Evolutionary conservation across 306 rosid genomes (phyloP).

Genomic region (Pterocarpus santalinus): DNA sequence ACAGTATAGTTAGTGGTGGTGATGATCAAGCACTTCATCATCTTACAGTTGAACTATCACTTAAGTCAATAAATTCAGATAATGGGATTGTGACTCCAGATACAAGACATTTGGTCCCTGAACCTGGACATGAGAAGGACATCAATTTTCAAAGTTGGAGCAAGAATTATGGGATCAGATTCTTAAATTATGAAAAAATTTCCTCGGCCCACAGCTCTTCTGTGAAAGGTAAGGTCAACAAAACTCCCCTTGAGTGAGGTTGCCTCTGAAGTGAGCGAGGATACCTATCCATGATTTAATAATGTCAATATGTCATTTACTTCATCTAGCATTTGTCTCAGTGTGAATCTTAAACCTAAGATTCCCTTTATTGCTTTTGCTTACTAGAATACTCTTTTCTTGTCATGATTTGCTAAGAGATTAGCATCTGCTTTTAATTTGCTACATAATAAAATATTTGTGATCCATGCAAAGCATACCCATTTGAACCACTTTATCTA

Average conservation of each 20-base stretch:
- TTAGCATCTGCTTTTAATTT: conserved; percentile 14
- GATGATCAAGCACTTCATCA: conserved; percentile 92
- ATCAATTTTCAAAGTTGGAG: conserved; percentile 47
- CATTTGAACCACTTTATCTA: conserved; percentile 26
- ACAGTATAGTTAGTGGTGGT: conserved; percentile 83
- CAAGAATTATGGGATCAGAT: conserved; percentile 55
- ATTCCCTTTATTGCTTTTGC: not conserved
- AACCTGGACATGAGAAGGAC: conserved; percentile 49
- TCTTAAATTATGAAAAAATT: conserved; percentile 57
- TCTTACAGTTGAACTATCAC: conserved; percentile 64
- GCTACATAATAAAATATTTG: conserved; percentile 9
- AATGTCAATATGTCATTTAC: not conserved
- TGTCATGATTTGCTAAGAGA: conserved; percentile 12
- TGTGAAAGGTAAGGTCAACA: conserved; percentile 69
- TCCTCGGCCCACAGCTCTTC: conserved; percentile 94
- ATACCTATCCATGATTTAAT: not conserved
- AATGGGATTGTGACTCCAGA: conserved; percentile 50
- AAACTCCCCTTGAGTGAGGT: not conserved
- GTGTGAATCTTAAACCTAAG: conserved; percentile 10
- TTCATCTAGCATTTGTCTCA: conserved; percentile 26
- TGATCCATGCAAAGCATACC: conserved; percentile 28
- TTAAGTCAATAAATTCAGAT: conserved; percentile 45
- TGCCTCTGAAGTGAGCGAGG: not conserved
- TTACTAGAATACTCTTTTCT: not conserved
- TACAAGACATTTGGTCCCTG: conserved; percentile 31